Base-by-base conservation (phyloP, 2,329 filamentous ascomycete species). In the Scorias spongiosa region DNA sequence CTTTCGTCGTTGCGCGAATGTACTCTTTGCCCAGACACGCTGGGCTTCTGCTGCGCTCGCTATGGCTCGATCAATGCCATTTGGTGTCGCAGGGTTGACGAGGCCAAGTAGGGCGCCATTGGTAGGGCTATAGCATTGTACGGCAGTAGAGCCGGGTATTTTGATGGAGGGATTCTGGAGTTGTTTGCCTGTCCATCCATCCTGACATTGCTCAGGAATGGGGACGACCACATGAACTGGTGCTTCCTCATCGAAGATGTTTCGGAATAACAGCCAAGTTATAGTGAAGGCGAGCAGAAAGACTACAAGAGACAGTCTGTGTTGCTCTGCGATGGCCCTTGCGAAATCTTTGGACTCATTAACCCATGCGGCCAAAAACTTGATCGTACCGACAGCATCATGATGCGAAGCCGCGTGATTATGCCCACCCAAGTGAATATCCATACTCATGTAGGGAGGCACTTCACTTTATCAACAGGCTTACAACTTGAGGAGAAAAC, bases 91-190 rank as follows among this genome's bases (percentile, higher is more conserved):
- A 14, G 89, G 84, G 61, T 83, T 84, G 62, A 89, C 72, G 51
- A 76, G 71, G 43, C 85, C 87, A 20, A 98, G 77, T 47, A 85
- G 75, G 56, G 83, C 75, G 49, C 91, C 91, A 18, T 87, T 95
- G 1, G 89, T 89, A 1, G 91, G 91, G 38, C 82, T 83, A 62
- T 91, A 91, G 66, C 85, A 93, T 65, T 85, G 83, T 47, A 93
- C 80, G 7, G 78, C 74, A 1, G 74, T 72, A 34, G 77, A 78
- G 12, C 77, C 78, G 1, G 75, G 60, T n/a, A 75, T 70, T 64
- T 80, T 82, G 58, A 86, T 68, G 14, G 68, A 69, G 1, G 80
- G 71, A 30, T 71, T 59, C 11, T 78, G 69, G 30, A 86, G 67
- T 29, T 75, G 66, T 51, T 71, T 68, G 41, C 71, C 68, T 44